Conservation (phyloP, 129 eudicot genomes). For the Chrysanthemum seticuspe region DNA sequence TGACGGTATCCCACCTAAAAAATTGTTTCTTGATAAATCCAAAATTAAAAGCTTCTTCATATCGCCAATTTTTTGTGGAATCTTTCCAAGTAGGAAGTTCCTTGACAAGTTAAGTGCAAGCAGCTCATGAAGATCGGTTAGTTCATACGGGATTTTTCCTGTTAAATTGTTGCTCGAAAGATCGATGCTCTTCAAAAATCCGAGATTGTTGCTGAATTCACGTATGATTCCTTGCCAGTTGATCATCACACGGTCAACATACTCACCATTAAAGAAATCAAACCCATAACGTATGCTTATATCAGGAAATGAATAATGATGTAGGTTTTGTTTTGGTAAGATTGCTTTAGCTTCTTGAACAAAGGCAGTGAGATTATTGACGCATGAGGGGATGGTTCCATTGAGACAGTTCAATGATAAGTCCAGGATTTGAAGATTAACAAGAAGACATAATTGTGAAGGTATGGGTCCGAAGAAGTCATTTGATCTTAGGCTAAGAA, state of each 20-base stretch:
- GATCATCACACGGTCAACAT: slow-evolving; percentile 2
- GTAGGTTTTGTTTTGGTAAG: background rate
- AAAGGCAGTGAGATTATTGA: slow-evolving; percentile 22
- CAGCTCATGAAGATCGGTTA: slow-evolving; percentile 22
- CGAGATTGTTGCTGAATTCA: slow-evolving; percentile 20
- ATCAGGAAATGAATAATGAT: too few relatives aligned
- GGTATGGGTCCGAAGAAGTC: slow-evolving; percentile 5
- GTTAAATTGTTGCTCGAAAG: slow-evolving; percentile 30
- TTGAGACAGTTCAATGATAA: slow-evolving; percentile 25
- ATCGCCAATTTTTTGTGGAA: slow-evolving; percentile 12
- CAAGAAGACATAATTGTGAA: slow-evolving; percentile 21
- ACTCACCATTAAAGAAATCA: background rate
- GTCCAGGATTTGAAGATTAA: slow-evolving; percentile 29
- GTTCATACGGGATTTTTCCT: slow-evolving; percentile 36
- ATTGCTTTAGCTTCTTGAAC: background rate
- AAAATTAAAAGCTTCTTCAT: slow-evolving; percentile 18
- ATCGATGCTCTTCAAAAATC: slow-evolving; percentile 32
- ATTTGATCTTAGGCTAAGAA: background rate
- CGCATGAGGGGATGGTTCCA: slow-evolving; percentile 30
- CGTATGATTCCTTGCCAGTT: slow-evolving; percentile 31
- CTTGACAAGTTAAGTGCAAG: slow-evolving; percentile 25
- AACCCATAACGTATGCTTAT: too few relatives aligned
- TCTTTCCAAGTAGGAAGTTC: slow-evolving; percentile 21
- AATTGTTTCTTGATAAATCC: slow-evolving; percentile 33
- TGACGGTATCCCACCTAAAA: slow-evolving; percentile 11